Conservation (phyloP, 2,329 filamentous ascomycete genomes). For the Diaporthe sp. region DNA sequence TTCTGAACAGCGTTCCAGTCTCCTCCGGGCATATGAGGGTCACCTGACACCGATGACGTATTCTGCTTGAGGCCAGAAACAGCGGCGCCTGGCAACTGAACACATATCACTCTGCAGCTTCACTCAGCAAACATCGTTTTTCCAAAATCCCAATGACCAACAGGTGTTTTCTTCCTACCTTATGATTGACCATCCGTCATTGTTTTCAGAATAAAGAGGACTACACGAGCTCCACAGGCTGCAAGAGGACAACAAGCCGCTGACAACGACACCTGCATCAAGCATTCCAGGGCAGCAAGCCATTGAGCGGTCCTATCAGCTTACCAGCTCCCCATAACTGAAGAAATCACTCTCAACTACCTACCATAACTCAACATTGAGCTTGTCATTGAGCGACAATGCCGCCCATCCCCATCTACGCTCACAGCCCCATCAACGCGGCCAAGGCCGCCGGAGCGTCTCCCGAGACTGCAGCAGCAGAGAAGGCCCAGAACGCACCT, state of each 20-base stretch:
- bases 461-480: slow-evolving; percentile 57
- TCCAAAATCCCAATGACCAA: background rate
- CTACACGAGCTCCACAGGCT: background rate
- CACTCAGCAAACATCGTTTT: slow-evolving; percentile 6
- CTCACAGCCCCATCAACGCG: slow-evolving; percentile 70
- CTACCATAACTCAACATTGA: background rate
- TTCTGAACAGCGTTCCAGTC: slow-evolving; percentile 12
- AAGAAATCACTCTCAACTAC: background rate
- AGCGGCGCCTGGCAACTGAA: slow-evolving; percentile 12
- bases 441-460: slow-evolving; percentile 66
- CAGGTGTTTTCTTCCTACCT: background rate
- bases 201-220: background rate
- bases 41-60: slow-evolving; percentile 33
- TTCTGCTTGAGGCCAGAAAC: slow-evolving; percentile 10
- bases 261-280: background rate
- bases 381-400: slow-evolving; percentile 54
- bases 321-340: background rate
- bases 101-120: slow-evolving; percentile 8
- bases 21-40: slow-evolving; percentile 9
- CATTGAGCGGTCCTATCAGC: background rate
- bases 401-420: slow-evolving; percentile 73
- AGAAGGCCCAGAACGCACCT: slow-evolving; percentile 46
- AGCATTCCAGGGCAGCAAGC: background rate
- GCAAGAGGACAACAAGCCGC: background rate
- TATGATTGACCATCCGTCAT: background rate